Conservation (phyloP, 495 filamentous ascomycete genomes). For the Cryomyces minteri region DNA sequence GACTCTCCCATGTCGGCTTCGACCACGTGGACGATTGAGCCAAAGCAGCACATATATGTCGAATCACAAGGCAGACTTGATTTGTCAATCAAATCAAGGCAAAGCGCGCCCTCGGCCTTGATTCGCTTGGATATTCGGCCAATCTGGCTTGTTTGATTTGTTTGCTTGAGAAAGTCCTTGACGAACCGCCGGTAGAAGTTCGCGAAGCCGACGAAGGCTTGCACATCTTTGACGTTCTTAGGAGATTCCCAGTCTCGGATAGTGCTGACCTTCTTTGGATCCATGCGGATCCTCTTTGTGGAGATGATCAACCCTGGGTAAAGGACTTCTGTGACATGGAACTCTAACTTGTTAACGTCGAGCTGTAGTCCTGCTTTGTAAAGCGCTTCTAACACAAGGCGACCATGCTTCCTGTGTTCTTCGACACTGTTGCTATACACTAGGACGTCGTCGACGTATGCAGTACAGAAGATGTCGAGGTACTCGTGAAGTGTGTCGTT, state of each 20-base stretch:
- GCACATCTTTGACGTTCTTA: neutral
- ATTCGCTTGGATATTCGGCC: too few relatives aligned
- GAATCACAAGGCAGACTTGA: too few relatives aligned
- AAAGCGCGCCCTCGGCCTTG: too few relatives aligned
- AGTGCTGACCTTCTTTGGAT: constrained; percentile 11
- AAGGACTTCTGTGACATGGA: constrained; percentile 9
- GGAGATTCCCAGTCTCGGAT: constrained; percentile 10
- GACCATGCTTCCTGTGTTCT: constrained; percentile 2
- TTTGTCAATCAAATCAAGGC: too few relatives aligned
- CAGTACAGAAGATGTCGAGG: constrained; percentile 13
- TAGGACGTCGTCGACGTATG: constrained; percentile 18
- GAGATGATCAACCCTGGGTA: constrained; percentile 13
- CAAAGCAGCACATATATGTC: too few relatives aligned
- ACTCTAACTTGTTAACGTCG: constrained; percentile 16
- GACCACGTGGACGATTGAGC: too few relatives aligned
- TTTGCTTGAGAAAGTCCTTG: constrained; percentile 1
- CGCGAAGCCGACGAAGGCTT: too few relatives aligned
- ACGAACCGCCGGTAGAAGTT: too few relatives aligned
- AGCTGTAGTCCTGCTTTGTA: constrained; percentile 6
- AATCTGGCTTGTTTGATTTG: too few relatives aligned
- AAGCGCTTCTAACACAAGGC: constrained; percentile 4
- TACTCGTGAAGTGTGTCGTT: constrained; percentile 12
- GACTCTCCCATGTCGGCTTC: too few relatives aligned
- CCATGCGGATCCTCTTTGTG: constrained; percentile 12
- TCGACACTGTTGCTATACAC: constrained; percentile 6